Evolutionary conservation across 805 yeast species (phyloP).

Genomic region (Candida awuae): DNA sequence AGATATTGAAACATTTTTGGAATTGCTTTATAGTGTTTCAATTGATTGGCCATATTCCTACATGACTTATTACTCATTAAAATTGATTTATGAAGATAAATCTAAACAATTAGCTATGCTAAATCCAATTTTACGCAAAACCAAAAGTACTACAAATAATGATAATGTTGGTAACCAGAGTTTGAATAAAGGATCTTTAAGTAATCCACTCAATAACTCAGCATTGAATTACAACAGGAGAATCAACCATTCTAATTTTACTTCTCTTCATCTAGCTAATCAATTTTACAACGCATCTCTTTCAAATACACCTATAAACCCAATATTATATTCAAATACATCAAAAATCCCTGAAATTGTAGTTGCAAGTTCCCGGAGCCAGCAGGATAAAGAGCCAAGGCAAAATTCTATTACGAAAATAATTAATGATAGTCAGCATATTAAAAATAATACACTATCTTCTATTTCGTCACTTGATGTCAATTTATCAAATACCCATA

Average conservation of each 20-base stretch:
- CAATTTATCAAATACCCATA: too few species aligned
- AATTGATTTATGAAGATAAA: conserved; percentile 32
- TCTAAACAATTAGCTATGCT: conserved; percentile 13
- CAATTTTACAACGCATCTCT: too few species aligned
- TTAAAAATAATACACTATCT: too few species aligned
- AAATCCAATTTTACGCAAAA: conserved; percentile 1
- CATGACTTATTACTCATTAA: conserved; percentile 44
- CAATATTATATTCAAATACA: conserved; percentile 12
- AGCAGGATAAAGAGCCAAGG: too few species aligned
- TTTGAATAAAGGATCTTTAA: background rate
- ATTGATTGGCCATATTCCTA: conserved; percentile 46
- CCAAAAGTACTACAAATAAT: background rate
- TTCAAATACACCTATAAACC: conserved; percentile 8
- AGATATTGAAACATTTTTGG: conserved; percentile 18
- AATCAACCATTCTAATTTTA: too few species aligned
- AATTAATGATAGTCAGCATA: too few species aligned
- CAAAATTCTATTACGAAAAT: too few species aligned
- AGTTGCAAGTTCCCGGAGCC: too few species aligned
- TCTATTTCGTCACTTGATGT: too few species aligned
- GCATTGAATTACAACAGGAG: too few species aligned
- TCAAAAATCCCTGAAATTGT: background rate
- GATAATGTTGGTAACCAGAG: background rate
- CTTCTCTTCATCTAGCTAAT: too few species aligned
- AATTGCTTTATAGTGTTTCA: conserved; percentile 33
- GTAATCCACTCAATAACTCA: too few species aligned